phyloP scores from a whole-genome alignment of 1,284 basidiomycete genomes.

The Naganishia cerealis region DNA sequence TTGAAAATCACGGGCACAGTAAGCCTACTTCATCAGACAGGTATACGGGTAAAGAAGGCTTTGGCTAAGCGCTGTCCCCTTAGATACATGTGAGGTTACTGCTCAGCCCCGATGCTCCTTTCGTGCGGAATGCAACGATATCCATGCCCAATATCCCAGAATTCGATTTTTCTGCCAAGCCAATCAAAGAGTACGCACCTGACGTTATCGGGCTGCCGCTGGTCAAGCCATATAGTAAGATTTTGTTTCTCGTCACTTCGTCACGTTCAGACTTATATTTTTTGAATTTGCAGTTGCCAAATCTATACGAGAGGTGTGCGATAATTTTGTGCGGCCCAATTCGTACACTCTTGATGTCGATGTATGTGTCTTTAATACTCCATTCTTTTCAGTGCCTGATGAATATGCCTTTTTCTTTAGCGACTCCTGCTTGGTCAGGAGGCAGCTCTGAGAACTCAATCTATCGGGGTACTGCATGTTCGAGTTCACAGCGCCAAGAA shows the following conservation, averaged over 20 bases:
- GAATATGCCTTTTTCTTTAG: slow-evolving; percentile 8
- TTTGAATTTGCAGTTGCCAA: slow-evolving; percentile 21
- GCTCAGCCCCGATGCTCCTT: slow-evolving; percentile 53
- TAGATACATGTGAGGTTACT: slow-evolving; percentile 48
- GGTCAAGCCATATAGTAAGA: slow-evolving; percentile 49
- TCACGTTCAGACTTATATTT: not conserved
- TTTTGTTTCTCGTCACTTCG: slow-evolving; percentile 12
- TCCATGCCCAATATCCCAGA: slow-evolving; percentile 51
- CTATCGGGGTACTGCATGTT: slow-evolving; percentile 52
- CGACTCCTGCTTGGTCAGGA: slow-evolving; percentile 51
- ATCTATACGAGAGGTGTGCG: slow-evolving; percentile 50
- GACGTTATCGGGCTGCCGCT: slow-evolving; percentile 53
- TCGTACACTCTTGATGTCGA: slow-evolving; percentile 53
- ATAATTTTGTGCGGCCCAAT: slow-evolving; percentile 49
- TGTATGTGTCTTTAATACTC: slow-evolving; percentile 18
- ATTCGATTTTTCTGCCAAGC: slow-evolving; percentile 53
- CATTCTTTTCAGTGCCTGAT: too few relatives aligned
- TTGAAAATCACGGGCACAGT: slow-evolving; percentile 35
- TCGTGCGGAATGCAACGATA: slow-evolving; percentile 49
- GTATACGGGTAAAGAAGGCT: too few relatives aligned
- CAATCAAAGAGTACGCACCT: slow-evolving; percentile 42
- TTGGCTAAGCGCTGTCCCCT: not conserved
- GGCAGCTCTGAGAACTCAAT: slow-evolving; percentile 42
- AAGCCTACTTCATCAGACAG: not conserved
- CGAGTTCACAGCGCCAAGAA: slow-evolving; percentile 46